A percentile compares a stretch with the other conserved stretches of the same genome.
Conservation (phyloP, 768 basidiomycete species). For the Imleria badia region DNA sequence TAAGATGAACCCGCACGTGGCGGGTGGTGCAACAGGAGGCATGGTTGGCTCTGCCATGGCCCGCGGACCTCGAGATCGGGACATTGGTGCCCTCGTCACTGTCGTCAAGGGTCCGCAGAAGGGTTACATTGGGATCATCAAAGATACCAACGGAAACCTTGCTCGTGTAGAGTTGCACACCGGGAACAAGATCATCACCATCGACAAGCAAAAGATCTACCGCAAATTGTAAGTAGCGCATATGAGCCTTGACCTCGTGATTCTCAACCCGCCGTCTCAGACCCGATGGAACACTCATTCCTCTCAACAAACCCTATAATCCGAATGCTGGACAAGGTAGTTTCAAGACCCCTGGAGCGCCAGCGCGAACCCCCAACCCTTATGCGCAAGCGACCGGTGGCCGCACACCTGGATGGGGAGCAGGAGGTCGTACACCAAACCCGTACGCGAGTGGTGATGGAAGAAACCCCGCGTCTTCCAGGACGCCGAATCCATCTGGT, state of each 20-base stretch:
- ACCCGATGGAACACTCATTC: constrained; percentile 54
- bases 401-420: constrained; percentile 39
- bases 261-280: constrained; percentile 34
- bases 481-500: constrained; percentile 71
- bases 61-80: constrained; percentile 77
- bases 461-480: constrained; percentile 58
- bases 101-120: constrained; percentile 89
- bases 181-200: constrained; percentile 84
- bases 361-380: constrained; percentile 47
- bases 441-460: constrained; percentile 60
- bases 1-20: constrained; percentile 85
- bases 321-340: constrained; percentile 17
- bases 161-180: constrained; percentile 90
- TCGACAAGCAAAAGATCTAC: constrained; percentile 77
- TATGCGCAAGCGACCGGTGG: constrained; percentile 40
- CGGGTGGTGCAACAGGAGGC: constrained; percentile 58
- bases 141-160: constrained; percentile 86
- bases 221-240: constrained; percentile 61
- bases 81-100: constrained; percentile 76
- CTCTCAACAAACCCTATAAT: constrained; percentile 43
- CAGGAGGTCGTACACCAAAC: constrained; percentile 62
- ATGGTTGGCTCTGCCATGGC: constrained; percentile 83
- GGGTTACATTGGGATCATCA: constrained; percentile 88
- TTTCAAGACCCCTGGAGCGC: constrained; percentile 38
- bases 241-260: neutral